A percentile compares a stretch with the other conserved stretches of the same genome.
These are phyloP conservation scores for Spiraea crenata DNA, from an alignment of 331 rosid species.

Conservation along the genomic window DNA sequence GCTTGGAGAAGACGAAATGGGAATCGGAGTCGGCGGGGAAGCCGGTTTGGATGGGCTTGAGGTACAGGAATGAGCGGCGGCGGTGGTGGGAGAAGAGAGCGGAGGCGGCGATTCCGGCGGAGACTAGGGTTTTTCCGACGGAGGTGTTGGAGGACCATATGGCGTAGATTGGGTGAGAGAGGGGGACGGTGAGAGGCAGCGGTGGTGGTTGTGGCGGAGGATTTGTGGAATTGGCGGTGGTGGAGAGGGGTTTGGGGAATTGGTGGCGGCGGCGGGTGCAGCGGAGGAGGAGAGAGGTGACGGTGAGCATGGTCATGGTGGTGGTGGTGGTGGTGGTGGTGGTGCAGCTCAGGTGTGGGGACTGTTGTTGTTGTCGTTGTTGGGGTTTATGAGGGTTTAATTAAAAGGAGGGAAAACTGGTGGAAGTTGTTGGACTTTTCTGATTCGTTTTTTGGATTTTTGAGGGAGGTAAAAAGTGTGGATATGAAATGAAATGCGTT, in stretches of 20 bases:
- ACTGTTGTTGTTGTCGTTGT: too few species aligned
- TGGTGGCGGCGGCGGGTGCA: slow-evolving; percentile 21
- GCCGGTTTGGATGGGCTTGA: slow-evolving; percentile 93
- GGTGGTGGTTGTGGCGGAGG: slow-evolving; percentile 23
- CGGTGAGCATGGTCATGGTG: slow-evolving; percentile 19
- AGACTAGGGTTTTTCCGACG: slow-evolving; percentile 91
- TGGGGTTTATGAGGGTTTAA: background rate
- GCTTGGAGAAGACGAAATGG: slow-evolving; percentile 58
- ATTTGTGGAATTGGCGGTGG: slow-evolving; percentile 10
- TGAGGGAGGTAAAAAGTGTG: too few species aligned
- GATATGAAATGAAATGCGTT: too few species aligned
- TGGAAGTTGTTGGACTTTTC: background rate
- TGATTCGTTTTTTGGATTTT: too few species aligned
- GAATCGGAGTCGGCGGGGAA: slow-evolving; percentile 89
- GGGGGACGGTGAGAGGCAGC: slow-evolving; percentile 41
- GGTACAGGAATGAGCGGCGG: slow-evolving; percentile 51
- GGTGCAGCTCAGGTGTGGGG: too few species aligned
- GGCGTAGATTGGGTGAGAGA: slow-evolving; percentile 74
- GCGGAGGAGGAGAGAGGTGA: slow-evolving; percentile 35
- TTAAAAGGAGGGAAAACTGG: background rate
- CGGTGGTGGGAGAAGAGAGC: slow-evolving; percentile 42
- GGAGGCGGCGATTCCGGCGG: slow-evolving; percentile 80
- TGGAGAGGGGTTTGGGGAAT: slow-evolving; percentile 20
- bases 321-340: background rate
- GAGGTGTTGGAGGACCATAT: slow-evolving; percentile 89